phyloP scores from a whole-genome alignment of 2,329 filamentous ascomycete genomes.

The Colletotrichum chrysophilum region DNA sequence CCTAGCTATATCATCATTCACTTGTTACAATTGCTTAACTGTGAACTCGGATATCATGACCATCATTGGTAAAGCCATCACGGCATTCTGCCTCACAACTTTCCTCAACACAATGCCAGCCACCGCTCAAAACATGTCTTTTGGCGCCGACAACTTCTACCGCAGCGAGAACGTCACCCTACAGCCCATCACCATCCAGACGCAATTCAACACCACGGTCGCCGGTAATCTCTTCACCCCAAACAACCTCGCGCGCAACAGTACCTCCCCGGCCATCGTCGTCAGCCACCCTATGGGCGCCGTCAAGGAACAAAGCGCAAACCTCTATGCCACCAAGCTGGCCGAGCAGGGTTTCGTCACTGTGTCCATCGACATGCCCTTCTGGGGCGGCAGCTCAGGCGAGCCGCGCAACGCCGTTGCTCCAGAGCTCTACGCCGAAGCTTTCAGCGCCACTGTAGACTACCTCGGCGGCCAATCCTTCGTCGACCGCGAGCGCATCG shows the following conservation, averaged over 20 bases:
- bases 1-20: neutral
- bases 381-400: slow-evolving; percentile 31
- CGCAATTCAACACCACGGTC: neutral
- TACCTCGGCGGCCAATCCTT: slow-evolving; percentile 28
- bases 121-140: slow-evolving; percentile 5
- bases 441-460: slow-evolving; percentile 35
- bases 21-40: neutral
- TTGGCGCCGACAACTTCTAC: slow-evolving; percentile 15
- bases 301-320: slow-evolving; percentile 34
- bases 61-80: neutral
- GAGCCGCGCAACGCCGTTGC: slow-evolving; percentile 28
- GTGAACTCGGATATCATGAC: neutral
- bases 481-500: slow-evolving; percentile 33
- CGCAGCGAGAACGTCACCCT: neutral
- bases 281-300: slow-evolving; percentile 33
- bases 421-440: slow-evolving; percentile 30
- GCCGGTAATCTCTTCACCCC: neutral
- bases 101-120: neutral
- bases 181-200: neutral
- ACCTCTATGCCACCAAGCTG: slow-evolving; percentile 33
- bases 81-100: neutral
- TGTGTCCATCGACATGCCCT: slow-evolving; percentile 27
- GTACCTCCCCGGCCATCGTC: slow-evolving; percentile 24
- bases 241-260: neutral
- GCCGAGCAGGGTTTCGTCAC: slow-evolving; percentile 28